These are phyloP conservation scores for Xylariaceae sp. DNA, from an alignment of 2,329 filamentous ascomycete genomes.

Conservation along the genomic window DNA sequence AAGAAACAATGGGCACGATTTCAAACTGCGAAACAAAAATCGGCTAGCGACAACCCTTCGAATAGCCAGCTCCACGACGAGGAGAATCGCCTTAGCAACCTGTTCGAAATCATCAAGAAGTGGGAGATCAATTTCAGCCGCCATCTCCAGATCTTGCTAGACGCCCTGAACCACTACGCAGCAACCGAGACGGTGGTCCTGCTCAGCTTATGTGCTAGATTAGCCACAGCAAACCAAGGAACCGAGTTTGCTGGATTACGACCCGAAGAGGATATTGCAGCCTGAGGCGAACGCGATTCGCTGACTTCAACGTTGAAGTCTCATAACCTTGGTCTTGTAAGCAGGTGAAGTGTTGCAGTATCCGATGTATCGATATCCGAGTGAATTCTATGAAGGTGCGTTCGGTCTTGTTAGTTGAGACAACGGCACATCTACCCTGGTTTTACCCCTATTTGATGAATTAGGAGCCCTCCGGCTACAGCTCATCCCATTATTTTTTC, in stretches of 20 bases:
- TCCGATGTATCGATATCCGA: slow-evolving; percentile 2
- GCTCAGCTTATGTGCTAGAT: slow-evolving; percentile 74
- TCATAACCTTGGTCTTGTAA: background rate
- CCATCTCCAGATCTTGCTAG: slow-evolving; percentile 87
- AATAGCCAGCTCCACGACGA: slow-evolving; percentile 37
- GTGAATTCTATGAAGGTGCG: background rate
- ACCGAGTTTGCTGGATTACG: slow-evolving; percentile 58
- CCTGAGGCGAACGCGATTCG: slow-evolving; percentile 10
- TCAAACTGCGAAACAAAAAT: slow-evolving; percentile 44
- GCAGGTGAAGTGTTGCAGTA: background rate
- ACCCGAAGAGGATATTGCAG: slow-evolving; percentile 50
- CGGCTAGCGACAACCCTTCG: slow-evolving; percentile 34
- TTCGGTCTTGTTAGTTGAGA: background rate
- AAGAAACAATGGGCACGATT: slow-evolving; percentile 56
- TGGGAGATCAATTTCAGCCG: slow-evolving; percentile 92
- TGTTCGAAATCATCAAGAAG: slow-evolving; percentile 81
- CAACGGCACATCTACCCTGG: background rate
- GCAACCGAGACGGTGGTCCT: slow-evolving; percentile 96
- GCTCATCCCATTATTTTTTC: background rate
- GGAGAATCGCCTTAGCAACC: slow-evolving; percentile 58
- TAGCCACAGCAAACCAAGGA: slow-evolving; percentile 78
- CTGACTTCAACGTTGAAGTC: background rate
- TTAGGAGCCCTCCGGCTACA: background rate
- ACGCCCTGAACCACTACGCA: slow-evolving; percentile 93
- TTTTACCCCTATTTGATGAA: slow-evolving; percentile 5